Evolutionary conservation across 768 basidiomycete species (phyloP).

Genomic region (Multifurca ochricompacta): DNA sequence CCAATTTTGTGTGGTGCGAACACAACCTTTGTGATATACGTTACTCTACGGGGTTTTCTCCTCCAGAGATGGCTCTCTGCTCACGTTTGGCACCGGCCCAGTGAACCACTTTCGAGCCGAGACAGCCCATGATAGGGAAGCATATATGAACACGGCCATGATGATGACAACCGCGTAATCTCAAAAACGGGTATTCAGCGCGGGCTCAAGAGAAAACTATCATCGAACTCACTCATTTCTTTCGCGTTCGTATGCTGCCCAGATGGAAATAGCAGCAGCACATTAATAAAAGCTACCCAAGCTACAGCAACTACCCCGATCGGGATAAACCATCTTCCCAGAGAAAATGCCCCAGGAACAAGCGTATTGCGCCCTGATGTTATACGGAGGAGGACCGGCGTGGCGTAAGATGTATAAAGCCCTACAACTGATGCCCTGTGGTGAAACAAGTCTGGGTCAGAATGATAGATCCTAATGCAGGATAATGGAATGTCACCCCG

Average conservation of each 20-base stretch:
- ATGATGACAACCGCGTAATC: constrained; percentile 67
- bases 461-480: too few species aligned
- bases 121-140: constrained; percentile 52
- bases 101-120: constrained; percentile 67
- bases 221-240: constrained; percentile 18
- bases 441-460: neutral
- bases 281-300: constrained; percentile 57
- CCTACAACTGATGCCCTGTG: constrained; percentile 62
- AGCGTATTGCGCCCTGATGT: constrained; percentile 57
- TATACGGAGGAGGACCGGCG: constrained; percentile 63
- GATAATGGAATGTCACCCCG: constrained; percentile 40
- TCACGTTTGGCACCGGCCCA: constrained; percentile 47
- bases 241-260: neutral
- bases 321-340: constrained; percentile 54
- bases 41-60: neutral
- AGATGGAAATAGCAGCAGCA: constrained; percentile 45
- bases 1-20: neutral
- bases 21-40: neutral
- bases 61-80: neutral
- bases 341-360: constrained; percentile 49
- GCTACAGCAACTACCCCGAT: constrained; percentile 53
- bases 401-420: constrained; percentile 57
- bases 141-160: constrained; percentile 56
- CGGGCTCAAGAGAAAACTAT: neutral
- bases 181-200: constrained; percentile 24